These are phyloP conservation scores for Pascua guehoae DNA, from an alignment of 1,284 basidiomycete genomes.

Conservation along the genomic window DNA sequence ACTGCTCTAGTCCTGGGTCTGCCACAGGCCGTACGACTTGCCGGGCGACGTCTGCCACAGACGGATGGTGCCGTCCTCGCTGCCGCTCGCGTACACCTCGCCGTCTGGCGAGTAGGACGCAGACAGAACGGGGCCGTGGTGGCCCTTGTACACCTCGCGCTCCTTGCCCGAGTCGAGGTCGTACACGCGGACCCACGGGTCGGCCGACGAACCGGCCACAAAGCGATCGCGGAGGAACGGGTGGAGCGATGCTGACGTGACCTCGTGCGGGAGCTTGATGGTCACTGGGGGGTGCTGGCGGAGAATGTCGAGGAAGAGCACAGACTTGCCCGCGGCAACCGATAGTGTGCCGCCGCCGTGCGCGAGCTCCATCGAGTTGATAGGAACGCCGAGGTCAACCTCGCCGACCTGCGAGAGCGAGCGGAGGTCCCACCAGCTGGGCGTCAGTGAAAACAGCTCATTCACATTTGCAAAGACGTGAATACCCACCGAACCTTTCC, in stretches of 20 bases:
- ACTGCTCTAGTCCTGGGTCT: conserved; percentile 49
- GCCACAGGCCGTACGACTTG: conserved; percentile 90
- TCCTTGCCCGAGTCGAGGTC: conserved; percentile 80
- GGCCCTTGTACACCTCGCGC: conserved; percentile 88
- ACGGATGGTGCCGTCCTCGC: conserved; percentile 76
- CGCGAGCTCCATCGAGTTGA: conserved; percentile 91
- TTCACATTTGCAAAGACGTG: background rate
- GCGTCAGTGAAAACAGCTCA: background rate
- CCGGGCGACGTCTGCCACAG: conserved; percentile 95
- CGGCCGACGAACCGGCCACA: conserved; percentile 81
- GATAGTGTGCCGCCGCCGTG: conserved; percentile 78
- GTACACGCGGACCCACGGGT: conserved; percentile 96
- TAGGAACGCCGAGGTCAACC: conserved; percentile 70
- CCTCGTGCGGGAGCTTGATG: conserved; percentile 66
- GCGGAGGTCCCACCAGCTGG: conserved; percentile 93
- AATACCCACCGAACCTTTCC: conserved; percentile 73
- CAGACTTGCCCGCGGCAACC: conserved; percentile 85
- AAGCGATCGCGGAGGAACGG: conserved; percentile 84
- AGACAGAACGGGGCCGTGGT: conserved; percentile 94
- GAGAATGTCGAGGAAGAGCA: conserved; percentile 65
- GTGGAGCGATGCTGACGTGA: conserved; percentile 88
- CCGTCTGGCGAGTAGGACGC: conserved; percentile 94
- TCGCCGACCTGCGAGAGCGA: conserved; percentile 67
- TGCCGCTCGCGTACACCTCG: conserved; percentile 96
- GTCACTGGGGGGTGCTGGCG: conserved; percentile 54